Evolutionary conservation across 2,329 filamentous ascomycete species (phyloP), one percentile per base, ranked within the genome.

Genomic region (Claviceps monticola): DNA sequence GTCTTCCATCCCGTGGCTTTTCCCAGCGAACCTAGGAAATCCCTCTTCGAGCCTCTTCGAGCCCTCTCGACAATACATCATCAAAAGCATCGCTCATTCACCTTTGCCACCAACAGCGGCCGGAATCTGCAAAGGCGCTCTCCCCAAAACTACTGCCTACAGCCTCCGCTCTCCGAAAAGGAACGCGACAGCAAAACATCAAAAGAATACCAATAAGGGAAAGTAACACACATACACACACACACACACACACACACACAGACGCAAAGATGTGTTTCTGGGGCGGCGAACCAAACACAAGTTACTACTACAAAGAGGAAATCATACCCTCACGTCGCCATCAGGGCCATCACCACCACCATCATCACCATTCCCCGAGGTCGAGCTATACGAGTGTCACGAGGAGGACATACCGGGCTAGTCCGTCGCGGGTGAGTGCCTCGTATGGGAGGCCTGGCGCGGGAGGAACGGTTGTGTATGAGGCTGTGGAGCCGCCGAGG

Each of bases 281-380:
- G 46, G 56, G 64, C 51, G 66, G 70, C 51, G 66, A 70, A 53
- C 69, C 71, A 51, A 64, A 61, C 34, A 71, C 68, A 42, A 70
- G 70, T 46, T 76, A 79, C 66, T 79, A 79, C 67, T 76, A 78
- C 62, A 71, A 71, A 61, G 73, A 78, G 65, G 74, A 78, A 57
- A 68, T 73, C 56, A 68, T 74, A 46, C 75, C 75, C 44, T 66
- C 70, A 53, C 66, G 72, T 42, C 61, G 59, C 36, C 62, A 68
- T 48, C 63, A 64, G 46, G 63, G 64, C 43, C 63, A 66, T 37
- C 61, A 64, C 16, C 65, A 67, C 47, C 60, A 61, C 52, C 58
- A 60, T 46, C 60, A 65, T 48, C 58, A 59, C 46, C 60, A 63
- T 48, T 68, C 68, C 23, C 71, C 72, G 46, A 62, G 67, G 46